Conservation (phyloP, 805 yeast genomes). For the Candida ovalis region DNA sequence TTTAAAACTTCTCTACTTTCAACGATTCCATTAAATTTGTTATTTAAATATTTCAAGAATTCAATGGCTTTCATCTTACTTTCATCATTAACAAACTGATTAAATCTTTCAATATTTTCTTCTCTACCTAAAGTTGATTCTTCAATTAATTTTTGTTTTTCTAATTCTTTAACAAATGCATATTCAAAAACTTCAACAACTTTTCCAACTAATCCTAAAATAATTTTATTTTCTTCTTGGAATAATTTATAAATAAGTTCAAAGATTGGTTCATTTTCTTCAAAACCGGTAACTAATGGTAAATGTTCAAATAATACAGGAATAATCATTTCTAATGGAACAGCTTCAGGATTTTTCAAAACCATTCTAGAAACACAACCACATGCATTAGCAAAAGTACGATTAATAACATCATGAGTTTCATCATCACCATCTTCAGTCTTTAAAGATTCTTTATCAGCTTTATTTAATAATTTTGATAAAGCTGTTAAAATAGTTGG, state of each 20-base stretch:
- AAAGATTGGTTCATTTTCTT: conserved; percentile 90
- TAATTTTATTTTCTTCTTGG: conserved; percentile 54
- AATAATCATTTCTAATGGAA: conserved; percentile 74
- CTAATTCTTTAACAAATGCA: conserved; percentile 73
- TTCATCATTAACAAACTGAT: conserved; percentile 73
- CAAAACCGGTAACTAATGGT: conserved; percentile 84
- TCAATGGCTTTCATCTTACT: conserved; percentile 61
- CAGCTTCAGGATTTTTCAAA: conserved; percentile 61
- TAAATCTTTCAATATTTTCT: conserved; percentile 69
- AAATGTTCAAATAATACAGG: conserved; percentile 73
- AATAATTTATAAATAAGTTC: conserved; percentile 70
- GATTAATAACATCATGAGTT: conserved; percentile 70
- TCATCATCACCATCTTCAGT: conserved; percentile 71
- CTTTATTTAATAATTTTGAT: conserved; percentile 71
- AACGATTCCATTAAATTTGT: conserved; percentile 59
- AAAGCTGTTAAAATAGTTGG: conserved; percentile 63
- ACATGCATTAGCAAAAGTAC: conserved; percentile 90
- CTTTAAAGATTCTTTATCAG: conserved; percentile 62
- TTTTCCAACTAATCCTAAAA: conserved; percentile 53
- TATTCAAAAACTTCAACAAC: conserved; percentile 64
- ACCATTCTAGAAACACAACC: conserved; percentile 96
- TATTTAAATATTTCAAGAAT: conserved; percentile 69
- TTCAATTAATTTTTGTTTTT: conserved; percentile 61
- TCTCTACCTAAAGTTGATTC: conserved; percentile 85
- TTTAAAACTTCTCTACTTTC: conserved; percentile 47